These are phyloP conservation scores for Monascus purpureus DNA, from an alignment of 495 filamentous ascomycete genomes.

Conservation along the genomic window DNA sequence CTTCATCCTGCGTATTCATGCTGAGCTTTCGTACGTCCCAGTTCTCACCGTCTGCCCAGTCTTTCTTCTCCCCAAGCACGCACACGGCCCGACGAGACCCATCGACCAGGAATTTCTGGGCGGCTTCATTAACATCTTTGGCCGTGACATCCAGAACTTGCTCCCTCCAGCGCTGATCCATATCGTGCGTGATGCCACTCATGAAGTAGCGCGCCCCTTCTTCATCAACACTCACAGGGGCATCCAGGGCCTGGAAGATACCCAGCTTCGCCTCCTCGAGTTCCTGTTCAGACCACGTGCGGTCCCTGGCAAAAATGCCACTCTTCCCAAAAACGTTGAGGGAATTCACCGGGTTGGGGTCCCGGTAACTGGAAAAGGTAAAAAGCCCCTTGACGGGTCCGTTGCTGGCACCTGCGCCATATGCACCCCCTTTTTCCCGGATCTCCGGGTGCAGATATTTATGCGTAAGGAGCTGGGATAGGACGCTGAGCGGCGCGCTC, in stretches of 20 bases:
- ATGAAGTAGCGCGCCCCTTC: constrained; percentile 81
- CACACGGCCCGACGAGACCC: constrained; percentile 38
- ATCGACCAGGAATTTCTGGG: constrained; percentile 69
- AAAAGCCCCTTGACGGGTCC: constrained; percentile 70
- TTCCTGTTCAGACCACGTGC: constrained; percentile 72
- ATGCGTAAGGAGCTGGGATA: constrained; percentile 90
- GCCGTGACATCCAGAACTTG: constrained; percentile 77
- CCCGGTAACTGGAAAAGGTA: constrained; percentile 89
- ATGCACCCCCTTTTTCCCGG: constrained; percentile 93
- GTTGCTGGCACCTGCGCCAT: constrained; percentile 81
- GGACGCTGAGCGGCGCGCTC: constrained; percentile 67
- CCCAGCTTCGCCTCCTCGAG: constrained; percentile 92
- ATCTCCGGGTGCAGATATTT: constrained; percentile 96
- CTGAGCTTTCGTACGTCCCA: constrained; percentile 33
- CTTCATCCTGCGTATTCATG: constrained; percentile 13
- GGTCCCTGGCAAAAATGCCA: constrained; percentile 72
- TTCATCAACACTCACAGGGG: constrained; percentile 70
- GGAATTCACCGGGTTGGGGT: constrained; percentile 88
- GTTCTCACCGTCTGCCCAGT: constrained; percentile 42
- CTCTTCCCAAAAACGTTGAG: constrained; percentile 73
- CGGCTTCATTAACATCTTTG: constrained; percentile 65
- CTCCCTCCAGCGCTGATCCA: constrained; percentile 77
- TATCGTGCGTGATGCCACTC: constrained; percentile 71
- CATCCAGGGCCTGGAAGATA: constrained; percentile 93
- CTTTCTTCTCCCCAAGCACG: constrained; percentile 75